These are phyloP conservation scores for Syzygium malaccense DNA, from an alignment of 441 rosid species.

Conservation along the genomic window DNA sequence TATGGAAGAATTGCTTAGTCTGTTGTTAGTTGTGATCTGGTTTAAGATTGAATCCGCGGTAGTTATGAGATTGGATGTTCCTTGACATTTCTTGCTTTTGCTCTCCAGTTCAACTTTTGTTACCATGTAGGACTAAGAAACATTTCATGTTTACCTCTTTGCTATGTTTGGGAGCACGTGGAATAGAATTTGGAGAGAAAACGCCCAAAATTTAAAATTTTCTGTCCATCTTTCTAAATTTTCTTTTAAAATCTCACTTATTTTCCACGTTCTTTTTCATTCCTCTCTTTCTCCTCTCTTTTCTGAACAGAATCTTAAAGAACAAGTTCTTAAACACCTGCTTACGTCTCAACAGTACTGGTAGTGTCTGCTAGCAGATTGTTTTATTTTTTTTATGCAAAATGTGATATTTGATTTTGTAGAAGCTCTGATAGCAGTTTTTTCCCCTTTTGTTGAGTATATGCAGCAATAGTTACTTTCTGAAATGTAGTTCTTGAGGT, in stretches of 20 bases:
- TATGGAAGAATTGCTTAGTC: neutral
- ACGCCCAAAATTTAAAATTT: neutral
- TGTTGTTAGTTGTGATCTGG: neutral
- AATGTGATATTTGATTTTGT: neutral
- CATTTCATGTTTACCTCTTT: neutral
- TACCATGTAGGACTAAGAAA: neutral
- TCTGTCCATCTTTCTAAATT: neutral
- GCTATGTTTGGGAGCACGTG: neutral
- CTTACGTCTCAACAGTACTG: neutral
- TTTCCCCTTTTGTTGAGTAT: neutral
- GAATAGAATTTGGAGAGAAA: neutral
- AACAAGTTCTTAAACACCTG: neutral
- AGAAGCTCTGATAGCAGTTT: neutral
- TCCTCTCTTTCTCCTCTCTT: neutral
- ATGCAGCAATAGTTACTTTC: neutral
- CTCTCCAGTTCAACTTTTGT: neutral
- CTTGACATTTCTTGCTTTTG: neutral
- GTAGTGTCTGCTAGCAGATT: neutral
- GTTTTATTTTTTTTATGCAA: neutral
- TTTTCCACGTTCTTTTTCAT: neutral
- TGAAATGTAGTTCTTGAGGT: neutral
- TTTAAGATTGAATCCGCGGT: neutral
- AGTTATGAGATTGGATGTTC: neutral
- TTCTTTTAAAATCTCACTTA: neutral
- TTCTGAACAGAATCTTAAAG: neutral